A percentile compares a stretch with the other conserved stretches of the same genome.
These are phyloP conservation scores for Mortierella sp. DNA, from an alignment of 371 early-diverging fungal genomes.

Conservation along the genomic window DNA sequence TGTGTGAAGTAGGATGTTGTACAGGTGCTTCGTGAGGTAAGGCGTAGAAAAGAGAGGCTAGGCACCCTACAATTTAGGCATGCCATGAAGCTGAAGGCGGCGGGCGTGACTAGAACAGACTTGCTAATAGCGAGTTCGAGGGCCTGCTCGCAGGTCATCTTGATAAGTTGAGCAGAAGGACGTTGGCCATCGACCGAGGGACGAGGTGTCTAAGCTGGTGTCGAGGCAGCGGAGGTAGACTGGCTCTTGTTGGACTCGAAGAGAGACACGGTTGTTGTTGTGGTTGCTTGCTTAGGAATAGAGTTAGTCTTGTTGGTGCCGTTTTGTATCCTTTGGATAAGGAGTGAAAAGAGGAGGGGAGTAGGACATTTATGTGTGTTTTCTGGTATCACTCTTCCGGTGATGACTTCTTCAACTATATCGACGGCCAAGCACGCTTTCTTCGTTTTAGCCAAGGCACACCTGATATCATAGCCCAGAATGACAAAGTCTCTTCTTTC, in stretches of 20 bases:
- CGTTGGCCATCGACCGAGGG: conserved; percentile 11
- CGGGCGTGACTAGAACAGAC: background rate
- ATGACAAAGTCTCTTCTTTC: background rate
- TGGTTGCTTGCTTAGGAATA: background rate
- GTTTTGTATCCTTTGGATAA: too few species aligned
- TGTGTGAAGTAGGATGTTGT: background rate
- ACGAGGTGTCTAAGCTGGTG: too few species aligned
- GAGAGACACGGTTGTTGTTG: too few species aligned
- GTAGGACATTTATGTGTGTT: background rate
- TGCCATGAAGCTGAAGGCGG: background rate
- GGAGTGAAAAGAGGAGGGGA: background rate
- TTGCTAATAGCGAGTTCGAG: background rate
- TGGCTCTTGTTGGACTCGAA: background rate
- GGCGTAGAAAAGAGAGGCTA: background rate
- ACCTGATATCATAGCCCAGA: background rate
- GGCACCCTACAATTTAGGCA: background rate
- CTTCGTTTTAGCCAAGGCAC: background rate
- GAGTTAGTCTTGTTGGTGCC: background rate
- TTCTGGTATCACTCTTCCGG: background rate
- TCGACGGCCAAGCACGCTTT: too few species aligned
- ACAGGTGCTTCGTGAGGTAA: background rate
- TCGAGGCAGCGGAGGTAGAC: too few species aligned
- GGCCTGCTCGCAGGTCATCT: conserved; percentile 10
- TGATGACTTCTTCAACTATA: background rate
- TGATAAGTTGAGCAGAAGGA: background rate